A percentile compares a stretch with the other conserved stretches of the same genome.
These are phyloP conservation scores for Neurospora crassa DNA, from an alignment of 2,329 filamentous ascomycete species.

Conservation along the genomic window DNA sequence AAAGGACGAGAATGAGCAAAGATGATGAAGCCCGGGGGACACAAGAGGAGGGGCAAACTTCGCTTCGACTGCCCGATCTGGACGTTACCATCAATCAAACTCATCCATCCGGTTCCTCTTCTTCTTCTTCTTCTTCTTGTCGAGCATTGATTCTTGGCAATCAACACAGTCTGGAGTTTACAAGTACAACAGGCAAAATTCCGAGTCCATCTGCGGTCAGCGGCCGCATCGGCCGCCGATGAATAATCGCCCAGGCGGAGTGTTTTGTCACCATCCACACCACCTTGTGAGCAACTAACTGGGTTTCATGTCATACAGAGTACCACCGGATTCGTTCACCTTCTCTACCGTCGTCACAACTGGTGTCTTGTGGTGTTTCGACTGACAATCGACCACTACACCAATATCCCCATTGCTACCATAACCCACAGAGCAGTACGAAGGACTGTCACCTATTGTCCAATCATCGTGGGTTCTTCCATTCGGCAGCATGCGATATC, in stretches of 20 bases:
- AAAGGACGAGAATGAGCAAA: background rate
- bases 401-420: too few species aligned
- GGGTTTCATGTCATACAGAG: background rate
- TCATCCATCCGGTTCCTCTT: background rate
- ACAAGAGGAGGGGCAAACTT: background rate
- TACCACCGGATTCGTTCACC: background rate
- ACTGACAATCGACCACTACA: background rate
- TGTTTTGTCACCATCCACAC: background rate
- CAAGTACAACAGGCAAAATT: background rate
- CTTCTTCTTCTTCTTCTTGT: background rate
- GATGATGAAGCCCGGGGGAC: background rate
- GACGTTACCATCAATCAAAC: background rate
- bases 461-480: too few species aligned
- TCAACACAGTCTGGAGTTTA: background rate
- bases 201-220: background rate
- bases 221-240: background rate
- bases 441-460: too few species aligned
- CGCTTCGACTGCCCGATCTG: background rate
- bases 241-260: background rate
- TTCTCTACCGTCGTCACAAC: background rate
- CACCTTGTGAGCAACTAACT: background rate
- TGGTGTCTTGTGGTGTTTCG: background rate
- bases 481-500: too few species aligned
- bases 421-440: too few species aligned
- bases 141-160: background rate